Base-by-base conservation (phyloP, 257 asterid species). In the Fraxinus quadrangulata region DNA sequence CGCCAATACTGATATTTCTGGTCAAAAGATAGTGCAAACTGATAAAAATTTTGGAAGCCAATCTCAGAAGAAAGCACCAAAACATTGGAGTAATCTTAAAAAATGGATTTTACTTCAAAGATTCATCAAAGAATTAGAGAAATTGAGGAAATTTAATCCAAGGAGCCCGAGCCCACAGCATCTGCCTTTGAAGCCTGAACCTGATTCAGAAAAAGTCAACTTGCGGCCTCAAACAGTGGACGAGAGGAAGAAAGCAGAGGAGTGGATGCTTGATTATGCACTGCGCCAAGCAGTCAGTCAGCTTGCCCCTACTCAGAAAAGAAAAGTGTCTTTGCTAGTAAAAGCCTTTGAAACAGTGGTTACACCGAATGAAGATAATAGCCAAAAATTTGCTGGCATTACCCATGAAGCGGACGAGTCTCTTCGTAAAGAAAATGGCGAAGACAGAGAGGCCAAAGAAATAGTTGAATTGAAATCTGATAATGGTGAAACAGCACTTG, bases 241-340 rank as follows among this genome's bases (percentile, higher is more conserved):
- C 11, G 95, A 79, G 81, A 92, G 85, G 89, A 96, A 87, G 76
- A 91, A 42, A 33, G 76, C 88, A 30, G 97, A 96, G 67, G 96
- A 93, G 54, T 96, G 99, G 99, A 96, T 96, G 99, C 96, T 96
- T 75, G 99, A 96, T 77, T 94, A 90, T 17, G 98, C 99, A 17
- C 92, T 96, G 85, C 96, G 89, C 78, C 98, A 89, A 82, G 99
- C 95, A 16, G 91, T 96, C 75, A 69, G 87, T 73, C 89, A 93
- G 85, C 97, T 96, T n/a, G 96, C 92, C 74, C 99, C 99, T 1
- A 90, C 92, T 80, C 97, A 96, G 85, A 94, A 91, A 84, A 86
- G 78, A 59, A 96, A 92, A 81, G 99, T 96, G 59, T 81, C 92
- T 3, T 82, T 96, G 82, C 96, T 96, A 45, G 97, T 93, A 70